Evolutionary conservation across 1,284 basidiomycete genomes (phyloP).

Genomic region (Ustilago bromivora): DNA sequence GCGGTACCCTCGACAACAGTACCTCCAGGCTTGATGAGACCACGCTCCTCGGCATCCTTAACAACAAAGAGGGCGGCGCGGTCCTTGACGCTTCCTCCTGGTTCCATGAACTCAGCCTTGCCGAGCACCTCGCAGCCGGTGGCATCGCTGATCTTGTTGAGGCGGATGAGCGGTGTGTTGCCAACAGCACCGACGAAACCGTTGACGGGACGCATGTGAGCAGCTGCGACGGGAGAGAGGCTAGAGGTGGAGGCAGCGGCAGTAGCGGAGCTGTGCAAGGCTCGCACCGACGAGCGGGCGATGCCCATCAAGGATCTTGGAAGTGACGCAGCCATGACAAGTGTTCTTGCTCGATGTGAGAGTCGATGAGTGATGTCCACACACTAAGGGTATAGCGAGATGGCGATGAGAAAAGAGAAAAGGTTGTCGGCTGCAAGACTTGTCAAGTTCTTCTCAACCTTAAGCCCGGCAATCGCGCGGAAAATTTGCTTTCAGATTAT

Average conservation of each 20-base stretch:
- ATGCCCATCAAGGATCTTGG: constrained; percentile 26
- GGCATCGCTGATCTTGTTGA: constrained; percentile 80
- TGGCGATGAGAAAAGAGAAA: background rate
- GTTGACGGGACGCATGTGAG: constrained; percentile 70
- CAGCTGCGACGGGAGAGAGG: constrained; percentile 53
- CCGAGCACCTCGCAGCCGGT: constrained; percentile 90
- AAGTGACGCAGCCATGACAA: constrained; percentile 29
- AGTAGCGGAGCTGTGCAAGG: constrained; percentile 28
- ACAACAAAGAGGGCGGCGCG: constrained; percentile 92
- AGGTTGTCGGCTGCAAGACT: background rate
- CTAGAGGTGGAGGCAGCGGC: constrained; percentile 26
- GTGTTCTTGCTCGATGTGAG: background rate
- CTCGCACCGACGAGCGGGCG: constrained; percentile 35
- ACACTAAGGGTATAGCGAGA: background rate
- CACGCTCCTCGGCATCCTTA: constrained; percentile 86
- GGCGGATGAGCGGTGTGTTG: constrained; percentile 84
- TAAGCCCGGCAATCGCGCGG: constrained; percentile 8
- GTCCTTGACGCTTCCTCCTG: constrained; percentile 99
- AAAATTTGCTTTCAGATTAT: background rate
- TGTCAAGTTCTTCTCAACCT: constrained; percentile 3
- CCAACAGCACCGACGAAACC: constrained; percentile 91
- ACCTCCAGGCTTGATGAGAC: constrained; percentile 83
- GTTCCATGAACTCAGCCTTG: constrained; percentile 98
- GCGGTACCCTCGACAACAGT: constrained; percentile 98
- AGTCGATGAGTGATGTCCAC: background rate